Conservation (phyloP, 75 land plant genomes). For the Selaginella tamariscina region DNA sequence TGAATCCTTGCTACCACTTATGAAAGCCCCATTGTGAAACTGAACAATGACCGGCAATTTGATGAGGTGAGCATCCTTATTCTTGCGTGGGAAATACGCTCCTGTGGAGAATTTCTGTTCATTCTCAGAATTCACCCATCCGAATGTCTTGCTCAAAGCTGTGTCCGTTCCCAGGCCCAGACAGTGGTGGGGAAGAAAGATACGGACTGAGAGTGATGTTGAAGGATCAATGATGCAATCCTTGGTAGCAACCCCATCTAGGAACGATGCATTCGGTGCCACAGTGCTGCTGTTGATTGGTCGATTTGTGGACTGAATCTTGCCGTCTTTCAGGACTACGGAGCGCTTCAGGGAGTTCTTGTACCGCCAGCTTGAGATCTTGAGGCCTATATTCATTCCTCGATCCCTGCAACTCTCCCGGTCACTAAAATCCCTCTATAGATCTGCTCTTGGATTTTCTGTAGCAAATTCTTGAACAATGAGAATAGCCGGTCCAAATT, state of each 20-base stretch:
- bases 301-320: constrained; percentile 3
- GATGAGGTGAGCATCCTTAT: constrained; percentile 21
- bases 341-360: not conserved
- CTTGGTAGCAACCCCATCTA: constrained; percentile 86
- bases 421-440: too few relatives aligned
- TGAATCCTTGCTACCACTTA: constrained; percentile 59
- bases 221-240: constrained; percentile 76
- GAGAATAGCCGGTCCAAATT: too few relatives aligned
- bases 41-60: constrained; percentile 70
- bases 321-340: not conserved
- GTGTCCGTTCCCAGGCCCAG: not conserved
- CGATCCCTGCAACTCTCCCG: too few relatives aligned
- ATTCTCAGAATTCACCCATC: not conserved
- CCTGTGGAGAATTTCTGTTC: not conserved
- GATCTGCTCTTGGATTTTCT: too few relatives aligned
- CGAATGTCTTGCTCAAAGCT: not conserved
- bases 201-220: constrained; percentile 54
- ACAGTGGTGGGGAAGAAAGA: constrained; percentile 54
- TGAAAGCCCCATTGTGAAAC: constrained; percentile 88
- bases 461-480: too few relatives aligned
- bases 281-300: constrained; percentile 33
- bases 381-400: not conserved
- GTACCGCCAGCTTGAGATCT: not conserved
- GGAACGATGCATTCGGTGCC: constrained; percentile 56
- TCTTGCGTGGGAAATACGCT: constrained; percentile 38